phyloP scores from a whole-genome alignment of 2,329 filamentous ascomycete genomes.

The Aspergillus sp. region DNA sequence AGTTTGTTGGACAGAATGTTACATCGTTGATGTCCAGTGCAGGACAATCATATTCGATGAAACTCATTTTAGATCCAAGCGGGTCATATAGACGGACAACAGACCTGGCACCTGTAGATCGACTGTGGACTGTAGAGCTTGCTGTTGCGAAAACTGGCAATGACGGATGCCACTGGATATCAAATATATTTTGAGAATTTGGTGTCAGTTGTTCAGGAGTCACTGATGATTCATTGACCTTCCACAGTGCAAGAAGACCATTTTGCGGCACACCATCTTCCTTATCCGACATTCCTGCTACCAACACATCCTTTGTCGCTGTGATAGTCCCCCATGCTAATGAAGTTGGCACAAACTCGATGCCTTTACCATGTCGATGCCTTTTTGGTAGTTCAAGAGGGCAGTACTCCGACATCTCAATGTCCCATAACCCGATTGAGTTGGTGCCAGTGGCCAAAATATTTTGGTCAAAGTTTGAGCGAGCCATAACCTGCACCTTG shows the following conservation, averaged over 20 bases:
- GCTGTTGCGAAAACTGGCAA: constrained; percentile 50
- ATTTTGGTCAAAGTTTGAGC: constrained; percentile 33
- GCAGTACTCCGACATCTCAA: constrained; percentile 16
- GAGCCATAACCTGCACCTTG: constrained; percentile 48
- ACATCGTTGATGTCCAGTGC: constrained; percentile 60
- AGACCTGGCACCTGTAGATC: constrained; percentile 39
- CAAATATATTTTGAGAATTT: constrained; percentile 52
- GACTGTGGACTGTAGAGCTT: constrained; percentile 34
- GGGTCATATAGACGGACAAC: constrained; percentile 51
- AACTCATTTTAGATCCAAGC: constrained; percentile 25
- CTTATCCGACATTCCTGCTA: constrained; percentile 51
- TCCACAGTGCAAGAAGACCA: constrained; percentile 54
- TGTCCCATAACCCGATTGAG: constrained; percentile 33
- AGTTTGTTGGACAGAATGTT: constrained; percentile 41
- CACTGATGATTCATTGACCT: constrained; percentile 37
- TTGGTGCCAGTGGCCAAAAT: constrained; percentile 46
- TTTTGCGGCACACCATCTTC: constrained; percentile 32
- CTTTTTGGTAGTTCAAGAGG: constrained; percentile 19
- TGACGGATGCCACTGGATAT: constrained; percentile 53
- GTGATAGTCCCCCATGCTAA: constrained; percentile 44
- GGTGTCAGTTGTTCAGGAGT: constrained; percentile 37
- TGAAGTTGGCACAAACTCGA: constrained; percentile 39
- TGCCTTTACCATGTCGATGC: constrained; percentile 20
- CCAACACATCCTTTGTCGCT: constrained; percentile 39
- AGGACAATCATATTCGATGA: constrained; percentile 50